Conservation (phyloP, 2,329 filamentous ascomycete genomes). For the Tolypocladium capitatum region DNA sequence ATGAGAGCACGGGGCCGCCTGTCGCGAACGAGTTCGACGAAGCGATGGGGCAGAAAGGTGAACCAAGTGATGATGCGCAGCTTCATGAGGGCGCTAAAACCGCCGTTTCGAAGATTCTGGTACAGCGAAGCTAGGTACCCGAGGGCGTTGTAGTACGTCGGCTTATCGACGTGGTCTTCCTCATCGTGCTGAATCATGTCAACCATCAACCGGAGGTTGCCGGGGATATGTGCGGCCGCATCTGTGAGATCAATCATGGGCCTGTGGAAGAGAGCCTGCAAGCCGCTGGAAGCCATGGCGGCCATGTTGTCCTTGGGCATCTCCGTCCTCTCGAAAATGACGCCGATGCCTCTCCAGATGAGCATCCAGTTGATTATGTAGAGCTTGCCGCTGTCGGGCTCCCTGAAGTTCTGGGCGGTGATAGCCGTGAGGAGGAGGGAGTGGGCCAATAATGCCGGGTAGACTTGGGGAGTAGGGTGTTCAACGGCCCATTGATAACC, state of each 20-base stretch:
- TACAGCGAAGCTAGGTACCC: conserved; percentile 40
- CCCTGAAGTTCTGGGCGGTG: conserved; percentile 36
- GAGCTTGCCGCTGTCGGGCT: conserved; percentile 28
- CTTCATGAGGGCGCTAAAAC: conserved; percentile 29
- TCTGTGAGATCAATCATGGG: conserved; percentile 33
- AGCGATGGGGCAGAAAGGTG: conserved; percentile 32
- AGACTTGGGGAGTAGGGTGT: conserved; percentile 28
- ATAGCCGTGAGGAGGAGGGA: conserved; percentile 39
- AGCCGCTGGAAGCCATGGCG: conserved; percentile 24
- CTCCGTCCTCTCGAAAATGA: conserved; percentile 28
- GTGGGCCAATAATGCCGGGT: conserved; percentile 35
- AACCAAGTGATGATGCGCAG: conserved; percentile 40
- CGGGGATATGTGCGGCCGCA: conserved; percentile 28
- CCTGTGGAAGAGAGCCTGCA: conserved; percentile 34
- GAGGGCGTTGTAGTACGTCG: conserved; percentile 32
- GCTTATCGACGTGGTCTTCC: conserved; percentile 23
- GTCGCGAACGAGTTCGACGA: conserved; percentile 29
- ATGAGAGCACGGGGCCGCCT: conserved; percentile 32
- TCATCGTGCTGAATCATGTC: conserved; percentile 29
- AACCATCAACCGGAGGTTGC: conserved; percentile 35
- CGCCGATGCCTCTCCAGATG: conserved; percentile 38
- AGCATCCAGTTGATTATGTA: conserved; percentile 43
- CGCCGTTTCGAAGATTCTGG: conserved; percentile 26
- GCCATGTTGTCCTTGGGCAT: conserved; percentile 2
- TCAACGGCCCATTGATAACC: conserved; percentile 40